These are phyloP conservation scores for Colletotrichum sp. DNA, from an alignment of 2,329 filamentous ascomycete species.

Conservation along the genomic window DNA sequence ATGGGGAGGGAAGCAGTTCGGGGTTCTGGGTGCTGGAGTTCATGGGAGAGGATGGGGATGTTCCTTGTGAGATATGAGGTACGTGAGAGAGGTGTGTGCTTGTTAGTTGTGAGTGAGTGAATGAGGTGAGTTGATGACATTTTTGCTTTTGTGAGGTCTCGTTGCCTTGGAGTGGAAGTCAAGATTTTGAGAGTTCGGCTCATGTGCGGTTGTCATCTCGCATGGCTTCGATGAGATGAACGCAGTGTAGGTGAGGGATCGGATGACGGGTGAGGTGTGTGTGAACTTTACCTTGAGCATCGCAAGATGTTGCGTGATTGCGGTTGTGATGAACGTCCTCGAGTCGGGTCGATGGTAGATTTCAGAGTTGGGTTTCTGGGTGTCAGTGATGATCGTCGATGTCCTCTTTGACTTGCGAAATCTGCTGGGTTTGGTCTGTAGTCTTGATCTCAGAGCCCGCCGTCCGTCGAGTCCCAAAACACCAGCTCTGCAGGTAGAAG, in stretches of 20 bases:
- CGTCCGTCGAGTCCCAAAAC: background rate
- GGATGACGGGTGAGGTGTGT: background rate
- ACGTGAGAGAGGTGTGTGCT: background rate
- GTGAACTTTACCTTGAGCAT: background rate
- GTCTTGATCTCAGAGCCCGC: background rate
- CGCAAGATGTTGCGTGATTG: background rate
- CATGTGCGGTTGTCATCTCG: background rate
- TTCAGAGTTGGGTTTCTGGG: background rate
- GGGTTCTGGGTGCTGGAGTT: background rate
- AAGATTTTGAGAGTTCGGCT: background rate
- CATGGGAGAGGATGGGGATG: background rate
- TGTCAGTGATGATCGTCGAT: rapidly evolving
- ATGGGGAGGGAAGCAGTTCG: background rate
- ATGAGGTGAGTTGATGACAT: background rate
- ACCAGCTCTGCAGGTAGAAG: rapidly evolving
- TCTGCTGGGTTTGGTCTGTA: background rate
- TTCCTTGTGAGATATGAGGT: background rate
- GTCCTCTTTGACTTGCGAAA: background rate
- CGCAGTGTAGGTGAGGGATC: background rate
- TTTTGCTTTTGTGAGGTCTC: background rate
- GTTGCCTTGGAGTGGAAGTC: background rate
- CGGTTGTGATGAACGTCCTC: background rate
- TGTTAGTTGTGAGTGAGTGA: background rate
- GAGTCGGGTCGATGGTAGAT: background rate
- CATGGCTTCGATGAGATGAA: background rate